A percentile compares a stretch with the other conserved stretches of the same genome.
Evolutionary conservation across 306 rosid species (phyloP).

Genomic region (Vicia faba): DNA sequence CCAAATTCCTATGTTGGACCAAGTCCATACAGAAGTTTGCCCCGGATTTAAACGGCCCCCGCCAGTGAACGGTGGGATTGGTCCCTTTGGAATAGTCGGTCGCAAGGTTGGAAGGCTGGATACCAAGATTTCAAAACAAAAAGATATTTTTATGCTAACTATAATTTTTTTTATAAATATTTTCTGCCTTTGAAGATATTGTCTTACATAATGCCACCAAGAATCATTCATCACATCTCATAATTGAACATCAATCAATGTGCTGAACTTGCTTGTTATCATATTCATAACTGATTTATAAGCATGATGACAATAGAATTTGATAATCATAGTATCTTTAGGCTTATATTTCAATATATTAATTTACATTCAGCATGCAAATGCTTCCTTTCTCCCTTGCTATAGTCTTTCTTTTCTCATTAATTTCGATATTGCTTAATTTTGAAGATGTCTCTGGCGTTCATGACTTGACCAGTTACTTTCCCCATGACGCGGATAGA

Average conservation of each 20-base stretch:
- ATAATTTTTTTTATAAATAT: no score
- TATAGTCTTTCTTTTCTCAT: slow-evolving; percentile 28
- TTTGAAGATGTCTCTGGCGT: slow-evolving; percentile 67
- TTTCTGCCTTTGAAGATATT: no score
- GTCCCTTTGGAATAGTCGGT: no score
- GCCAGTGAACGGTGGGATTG: no score
- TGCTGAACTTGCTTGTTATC: slow-evolving; percentile 18
- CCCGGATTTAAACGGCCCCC: no score
- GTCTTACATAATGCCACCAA: no score
- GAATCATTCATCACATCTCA: no score
- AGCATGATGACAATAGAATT: neutral
- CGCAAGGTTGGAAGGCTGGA: no score
- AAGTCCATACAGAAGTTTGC: no score
- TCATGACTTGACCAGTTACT: slow-evolving; percentile 71
- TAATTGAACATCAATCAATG: neutral
- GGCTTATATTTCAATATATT: slow-evolving; percentile 18
- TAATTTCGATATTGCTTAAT: slow-evolving; percentile 41
- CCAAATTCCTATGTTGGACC: no score
- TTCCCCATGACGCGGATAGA: slow-evolving; percentile 77
- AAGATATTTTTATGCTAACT: no score
- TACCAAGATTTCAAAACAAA: no score
- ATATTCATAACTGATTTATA: neutral
- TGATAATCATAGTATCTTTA: slow-evolving; percentile 13
- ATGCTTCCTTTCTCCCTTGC: slow-evolving; percentile 28
- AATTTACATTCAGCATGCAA: neutral